phyloP scores from a whole-genome alignment of 495 filamentous ascomycete genomes.

The Penicillium manginii region DNA sequence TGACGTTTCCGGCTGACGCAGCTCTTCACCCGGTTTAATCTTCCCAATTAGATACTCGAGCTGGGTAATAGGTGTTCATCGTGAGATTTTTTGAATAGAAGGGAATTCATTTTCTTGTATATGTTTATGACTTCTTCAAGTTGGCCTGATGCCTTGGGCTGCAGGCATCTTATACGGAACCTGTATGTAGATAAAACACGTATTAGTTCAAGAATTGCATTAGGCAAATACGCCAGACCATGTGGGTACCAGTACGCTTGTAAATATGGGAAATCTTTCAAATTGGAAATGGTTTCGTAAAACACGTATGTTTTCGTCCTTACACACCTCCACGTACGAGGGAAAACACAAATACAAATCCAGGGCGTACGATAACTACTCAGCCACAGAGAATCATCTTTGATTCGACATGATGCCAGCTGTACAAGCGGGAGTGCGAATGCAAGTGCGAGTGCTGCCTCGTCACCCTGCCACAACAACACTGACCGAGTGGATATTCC shows the following conservation, averaged over 20 bases:
- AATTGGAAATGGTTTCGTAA: not conserved
- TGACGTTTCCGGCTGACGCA: slow-evolving; percentile 37
- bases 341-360: not conserved
- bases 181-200: too few relatives aligned
- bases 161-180: too few relatives aligned
- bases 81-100: too few relatives aligned
- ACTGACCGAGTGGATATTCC: not conserved
- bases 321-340: not conserved
- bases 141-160: too few relatives aligned
- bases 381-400: not conserved
- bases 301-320: not conserved
- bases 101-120: too few relatives aligned
- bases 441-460: slow-evolving; percentile 3
- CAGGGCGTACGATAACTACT: not conserved
- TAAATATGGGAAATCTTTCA: not conserved
- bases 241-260: not conserved
- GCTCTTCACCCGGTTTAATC: not conserved
- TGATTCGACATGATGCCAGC: not conserved
- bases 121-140: too few relatives aligned
- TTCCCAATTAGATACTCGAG: not conserved
- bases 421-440: not conserved
- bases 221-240: too few relatives aligned
- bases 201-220: too few relatives aligned
- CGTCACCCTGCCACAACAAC: slow-evolving; percentile 13
- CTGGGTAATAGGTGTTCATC: not conserved